These are phyloP conservation scores for Mortierella sp. DNA, from an alignment of 371 early-diverging fungal species.

Conservation along the genomic window DNA sequence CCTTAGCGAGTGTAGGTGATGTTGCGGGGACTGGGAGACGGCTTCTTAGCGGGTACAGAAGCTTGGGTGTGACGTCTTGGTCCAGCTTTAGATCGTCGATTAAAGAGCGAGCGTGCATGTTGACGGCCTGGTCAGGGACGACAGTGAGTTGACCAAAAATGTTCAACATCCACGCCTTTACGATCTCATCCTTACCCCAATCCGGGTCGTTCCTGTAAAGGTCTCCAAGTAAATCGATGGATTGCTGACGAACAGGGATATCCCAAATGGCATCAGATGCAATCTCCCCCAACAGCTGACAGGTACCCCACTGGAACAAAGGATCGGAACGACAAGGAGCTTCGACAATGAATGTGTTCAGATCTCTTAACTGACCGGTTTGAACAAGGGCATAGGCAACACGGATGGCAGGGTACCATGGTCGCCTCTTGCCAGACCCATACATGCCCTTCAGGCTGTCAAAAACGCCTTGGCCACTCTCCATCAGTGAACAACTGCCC, in stretches of 20 bases:
- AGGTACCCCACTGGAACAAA: slow-evolving; percentile 5
- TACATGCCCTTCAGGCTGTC: not conserved
- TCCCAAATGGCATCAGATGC: not conserved
- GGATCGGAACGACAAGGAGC: not conserved
- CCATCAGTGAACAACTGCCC: not conserved
- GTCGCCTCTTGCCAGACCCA: not conserved
- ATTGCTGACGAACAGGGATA: not conserved
- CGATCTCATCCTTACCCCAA: not conserved
- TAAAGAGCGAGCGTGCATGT: not conserved
- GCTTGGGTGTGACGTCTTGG: not conserved
- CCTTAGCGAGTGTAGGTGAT: not conserved
- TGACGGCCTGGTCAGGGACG: not conserved
- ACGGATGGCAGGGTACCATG: not conserved
- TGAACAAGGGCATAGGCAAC: not conserved
- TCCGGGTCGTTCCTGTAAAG: slow-evolving; percentile 2
- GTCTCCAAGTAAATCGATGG: slow-evolving; percentile 6
- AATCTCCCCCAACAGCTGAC: slow-evolving; percentile 10
- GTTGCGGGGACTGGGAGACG: not conserved
- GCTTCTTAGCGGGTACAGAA: not conserved
- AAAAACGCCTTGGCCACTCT: not conserved
- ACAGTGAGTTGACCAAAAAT: not conserved
- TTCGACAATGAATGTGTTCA: not conserved
- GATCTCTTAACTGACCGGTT: not conserved
- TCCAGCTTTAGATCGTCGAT: not conserved
- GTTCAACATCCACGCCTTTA: not conserved